Conservation (phyloP, 2,329 filamentous ascomycete species). For the Pseudofabraea citricarpa region DNA sequence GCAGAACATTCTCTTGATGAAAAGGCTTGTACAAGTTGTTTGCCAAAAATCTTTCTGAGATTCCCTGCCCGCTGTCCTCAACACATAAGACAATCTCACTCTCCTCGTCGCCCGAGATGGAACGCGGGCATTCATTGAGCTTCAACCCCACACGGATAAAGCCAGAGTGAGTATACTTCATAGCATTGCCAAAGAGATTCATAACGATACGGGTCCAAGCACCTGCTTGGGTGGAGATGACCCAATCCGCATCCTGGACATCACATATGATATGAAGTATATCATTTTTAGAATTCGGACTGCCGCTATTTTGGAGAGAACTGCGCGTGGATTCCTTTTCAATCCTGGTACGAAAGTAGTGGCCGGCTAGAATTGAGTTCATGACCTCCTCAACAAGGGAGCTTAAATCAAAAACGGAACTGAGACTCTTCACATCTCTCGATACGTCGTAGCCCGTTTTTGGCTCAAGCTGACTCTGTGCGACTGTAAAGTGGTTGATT, state of each 20-base stretch:
- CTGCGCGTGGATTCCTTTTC: not conserved
- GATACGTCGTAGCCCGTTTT: not conserved
- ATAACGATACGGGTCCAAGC: constrained; percentile 47
- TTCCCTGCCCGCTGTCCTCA: constrained; percentile 59
- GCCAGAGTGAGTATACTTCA: constrained; percentile 55
- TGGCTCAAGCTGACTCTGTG: not conserved
- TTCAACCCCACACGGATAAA: constrained; percentile 40
- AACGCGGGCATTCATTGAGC: constrained; percentile 16
- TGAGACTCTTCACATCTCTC: not conserved
- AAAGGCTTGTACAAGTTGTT: constrained; percentile 58
- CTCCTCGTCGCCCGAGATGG: constrained; percentile 8
- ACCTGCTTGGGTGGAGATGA: constrained; percentile 48
- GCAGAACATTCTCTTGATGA: constrained; percentile 55
- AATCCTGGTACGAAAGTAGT: not conserved
- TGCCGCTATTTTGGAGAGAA: not conserved
- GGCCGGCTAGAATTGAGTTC: not conserved
- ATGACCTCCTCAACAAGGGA: not conserved
- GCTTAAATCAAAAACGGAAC: not conserved
- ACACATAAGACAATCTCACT: constrained; percentile 37
- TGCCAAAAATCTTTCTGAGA: constrained; percentile 55
- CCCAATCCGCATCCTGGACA: constrained; percentile 39
- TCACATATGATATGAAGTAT: constrained; percentile 45
- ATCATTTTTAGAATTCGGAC: constrained; percentile 38
- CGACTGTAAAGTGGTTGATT: constrained; percentile 12
- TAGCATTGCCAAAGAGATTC: constrained; percentile 58